Conservation (phyloP, 495 filamentous ascomycete species). For the Penicillium taxi region DNA sequence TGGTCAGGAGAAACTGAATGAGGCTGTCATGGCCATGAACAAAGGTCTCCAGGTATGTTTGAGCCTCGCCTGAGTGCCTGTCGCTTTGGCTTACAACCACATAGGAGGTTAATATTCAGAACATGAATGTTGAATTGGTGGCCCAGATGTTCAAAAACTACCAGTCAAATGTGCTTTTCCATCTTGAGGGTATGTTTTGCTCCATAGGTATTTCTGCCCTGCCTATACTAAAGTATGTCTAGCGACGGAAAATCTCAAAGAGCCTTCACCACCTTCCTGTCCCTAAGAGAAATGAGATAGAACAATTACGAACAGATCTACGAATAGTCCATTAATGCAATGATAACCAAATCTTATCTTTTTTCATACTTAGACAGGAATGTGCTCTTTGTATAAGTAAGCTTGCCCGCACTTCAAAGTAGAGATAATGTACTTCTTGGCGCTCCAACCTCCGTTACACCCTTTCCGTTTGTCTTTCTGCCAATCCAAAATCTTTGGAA, state of each 20-base stretch:
- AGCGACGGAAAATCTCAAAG: constrained; percentile 83
- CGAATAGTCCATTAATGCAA: constrained; percentile 5
- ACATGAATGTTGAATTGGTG: constrained; percentile 96
- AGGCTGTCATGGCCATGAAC: constrained; percentile 86
- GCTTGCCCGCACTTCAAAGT: too few relatives aligned
- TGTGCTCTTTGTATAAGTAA: too few relatives aligned
- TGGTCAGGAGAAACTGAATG: constrained; percentile 89
- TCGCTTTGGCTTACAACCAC: neutral
- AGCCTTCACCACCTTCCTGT: constrained; percentile 48
- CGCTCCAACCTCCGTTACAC: constrained; percentile 7
- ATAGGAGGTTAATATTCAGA: constrained; percentile 94
- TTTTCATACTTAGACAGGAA: too few relatives aligned
- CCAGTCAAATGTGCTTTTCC: constrained; percentile 94
- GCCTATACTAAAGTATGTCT: neutral
- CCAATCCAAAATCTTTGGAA: neutral
- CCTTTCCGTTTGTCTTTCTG: constrained; percentile 1
- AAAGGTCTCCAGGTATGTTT: constrained; percentile 74
- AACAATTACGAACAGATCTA: constrained; percentile 8
- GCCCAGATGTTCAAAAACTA: constrained; percentile 99
- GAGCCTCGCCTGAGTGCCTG: neutral
- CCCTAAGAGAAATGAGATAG: too few relatives aligned
- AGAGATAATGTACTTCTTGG: constrained; percentile 15
- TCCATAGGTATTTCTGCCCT: constrained; percentile 1
- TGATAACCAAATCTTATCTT: too few relatives aligned
- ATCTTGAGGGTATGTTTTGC: constrained; percentile 71